A percentile compares a stretch with the other conserved stretches of the same genome.
Conservation (phyloP, 805 yeast species). For the Saccharomyces paradoxus region DNA sequence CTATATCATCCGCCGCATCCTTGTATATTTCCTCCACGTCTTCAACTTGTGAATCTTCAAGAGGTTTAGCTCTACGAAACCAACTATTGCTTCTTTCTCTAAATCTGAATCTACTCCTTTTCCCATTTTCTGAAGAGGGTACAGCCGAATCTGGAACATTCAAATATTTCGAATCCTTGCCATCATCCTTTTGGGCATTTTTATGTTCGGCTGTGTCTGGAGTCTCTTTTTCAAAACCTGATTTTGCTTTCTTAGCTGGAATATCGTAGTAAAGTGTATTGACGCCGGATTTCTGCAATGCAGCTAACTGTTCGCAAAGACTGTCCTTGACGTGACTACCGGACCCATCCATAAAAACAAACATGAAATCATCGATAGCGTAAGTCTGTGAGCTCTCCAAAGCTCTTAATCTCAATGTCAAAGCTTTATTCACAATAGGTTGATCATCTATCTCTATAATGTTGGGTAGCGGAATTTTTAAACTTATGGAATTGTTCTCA, state of each 20-base stretch:
- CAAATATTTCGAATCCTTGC: neutral
- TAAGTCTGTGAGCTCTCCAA: slow-evolving; percentile 45
- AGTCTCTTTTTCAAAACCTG: neutral
- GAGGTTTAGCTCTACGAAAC: neutral
- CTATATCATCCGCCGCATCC: neutral
- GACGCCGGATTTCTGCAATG: slow-evolving; percentile 6
- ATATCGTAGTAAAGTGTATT: neutral
- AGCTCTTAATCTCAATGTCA: slow-evolving; percentile 53
- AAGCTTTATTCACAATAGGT: slow-evolving; percentile 46
- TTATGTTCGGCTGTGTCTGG: neutral
- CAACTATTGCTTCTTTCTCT: neutral
- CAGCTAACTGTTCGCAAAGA: slow-evolving; percentile 28
- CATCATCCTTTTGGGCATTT: neutral
- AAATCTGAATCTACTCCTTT: neutral
- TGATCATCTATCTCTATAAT: slow-evolving; percentile 54
- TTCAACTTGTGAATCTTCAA: neutral
- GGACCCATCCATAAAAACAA: slow-evolving; percentile 54
- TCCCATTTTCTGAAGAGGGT: neutral
- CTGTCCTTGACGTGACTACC: slow-evolving; percentile 34
- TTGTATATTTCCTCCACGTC: neutral
- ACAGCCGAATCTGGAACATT: neutral
- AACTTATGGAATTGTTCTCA: slow-evolving; percentile 59
- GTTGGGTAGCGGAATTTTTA: slow-evolving; percentile 68
- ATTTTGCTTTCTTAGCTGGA: neutral
- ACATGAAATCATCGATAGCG: slow-evolving; percentile 60